A percentile compares a stretch with the other conserved stretches of the same genome.
Evolutionary conservation across 345 rosid genomes (phyloP).

Genomic region (Citrus maxima): DNA sequence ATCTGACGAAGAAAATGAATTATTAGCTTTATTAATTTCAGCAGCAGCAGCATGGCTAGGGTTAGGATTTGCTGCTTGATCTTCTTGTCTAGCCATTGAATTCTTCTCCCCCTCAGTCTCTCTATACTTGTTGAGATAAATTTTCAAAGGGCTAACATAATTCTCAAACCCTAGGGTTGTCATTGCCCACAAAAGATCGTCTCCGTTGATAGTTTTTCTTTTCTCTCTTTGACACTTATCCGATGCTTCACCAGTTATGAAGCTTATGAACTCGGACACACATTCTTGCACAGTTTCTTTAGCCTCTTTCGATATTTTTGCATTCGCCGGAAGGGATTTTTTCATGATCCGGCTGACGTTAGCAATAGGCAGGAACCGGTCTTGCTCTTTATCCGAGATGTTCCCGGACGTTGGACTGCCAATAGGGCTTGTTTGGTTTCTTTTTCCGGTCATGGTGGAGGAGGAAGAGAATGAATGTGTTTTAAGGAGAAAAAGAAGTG

Average conservation of each 20-base stretch:
- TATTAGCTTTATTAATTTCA: constrained; percentile 17
- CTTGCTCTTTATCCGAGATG: constrained; percentile 38
- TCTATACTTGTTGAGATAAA: constrained; percentile 34
- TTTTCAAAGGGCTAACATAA: constrained; percentile 30
- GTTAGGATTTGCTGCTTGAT: not conserved
- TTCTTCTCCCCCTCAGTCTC: constrained; percentile 35
- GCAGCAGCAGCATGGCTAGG: not conserved
- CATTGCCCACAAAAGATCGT: constrained; percentile 41
- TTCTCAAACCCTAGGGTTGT: constrained; percentile 36
- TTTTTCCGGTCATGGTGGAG: constrained; percentile 34
- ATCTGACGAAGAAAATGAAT: not conserved
- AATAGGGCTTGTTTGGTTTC: constrained; percentile 30
- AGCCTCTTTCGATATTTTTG: constrained; percentile 34
- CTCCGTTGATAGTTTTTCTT: constrained; percentile 38
- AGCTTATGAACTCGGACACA: constrained; percentile 40
- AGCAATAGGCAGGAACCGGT: constrained; percentile 33
- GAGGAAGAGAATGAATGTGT: not conserved
- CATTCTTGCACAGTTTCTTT: constrained; percentile 43
- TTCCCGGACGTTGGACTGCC: constrained; percentile 43
- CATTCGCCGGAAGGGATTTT: constrained; percentile 31
- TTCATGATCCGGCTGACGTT: constrained; percentile 38
- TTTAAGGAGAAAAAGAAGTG: not conserved
- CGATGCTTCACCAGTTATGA: constrained; percentile 37
- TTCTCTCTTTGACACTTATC: constrained; percentile 38
- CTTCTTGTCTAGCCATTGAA: constrained; percentile 19